phyloP scores from a whole-genome alignment of 2,329 filamentous ascomycete genomes.

The Ascochyta clinopodiicola region DNA sequence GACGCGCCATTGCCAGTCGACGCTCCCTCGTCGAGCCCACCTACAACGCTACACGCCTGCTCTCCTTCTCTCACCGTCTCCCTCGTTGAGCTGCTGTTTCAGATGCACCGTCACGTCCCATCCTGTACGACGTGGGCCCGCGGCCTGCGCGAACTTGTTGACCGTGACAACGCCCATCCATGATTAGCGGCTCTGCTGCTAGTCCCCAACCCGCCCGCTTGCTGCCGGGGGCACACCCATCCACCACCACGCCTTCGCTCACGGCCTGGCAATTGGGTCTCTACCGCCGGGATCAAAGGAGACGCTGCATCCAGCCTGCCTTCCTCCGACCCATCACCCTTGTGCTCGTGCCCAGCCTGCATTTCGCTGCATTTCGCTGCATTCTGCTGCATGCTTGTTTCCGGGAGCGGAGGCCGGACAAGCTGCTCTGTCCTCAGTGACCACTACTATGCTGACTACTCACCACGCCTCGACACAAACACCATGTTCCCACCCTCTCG shows the following conservation, averaged over 20 bases:
- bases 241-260: constrained; percentile 7
- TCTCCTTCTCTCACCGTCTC: neutral
- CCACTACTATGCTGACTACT: neutral
- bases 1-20: neutral
- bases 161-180: constrained; percentile 17
- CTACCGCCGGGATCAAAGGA: constrained; percentile 3
- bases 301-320: constrained; percentile 23
- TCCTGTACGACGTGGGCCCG: constrained; percentile 14
- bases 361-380: neutral
- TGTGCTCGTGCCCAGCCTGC: neutral
- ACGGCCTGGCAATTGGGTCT: constrained; percentile 1
- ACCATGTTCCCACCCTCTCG: constrained; percentile 1
- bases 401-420: constrained; percentile 4
- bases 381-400: constrained; percentile 1
- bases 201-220: too few species aligned
- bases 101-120: constrained; percentile 13
- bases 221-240: constrained; percentile 4
- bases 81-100: constrained; percentile 22
- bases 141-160: constrained; percentile 21
- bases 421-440: constrained; percentile 1
- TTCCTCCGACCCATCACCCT: neutral
- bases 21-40: neutral
- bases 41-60: too few species aligned
- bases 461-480: neutral
- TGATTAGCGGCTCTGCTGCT: constrained; percentile 23